Evolutionary conservation across 768 basidiomycete genomes (phyloP), one percentile per base, ranked within the genome.

Genomic region (Sutorius australiensis): DNA sequence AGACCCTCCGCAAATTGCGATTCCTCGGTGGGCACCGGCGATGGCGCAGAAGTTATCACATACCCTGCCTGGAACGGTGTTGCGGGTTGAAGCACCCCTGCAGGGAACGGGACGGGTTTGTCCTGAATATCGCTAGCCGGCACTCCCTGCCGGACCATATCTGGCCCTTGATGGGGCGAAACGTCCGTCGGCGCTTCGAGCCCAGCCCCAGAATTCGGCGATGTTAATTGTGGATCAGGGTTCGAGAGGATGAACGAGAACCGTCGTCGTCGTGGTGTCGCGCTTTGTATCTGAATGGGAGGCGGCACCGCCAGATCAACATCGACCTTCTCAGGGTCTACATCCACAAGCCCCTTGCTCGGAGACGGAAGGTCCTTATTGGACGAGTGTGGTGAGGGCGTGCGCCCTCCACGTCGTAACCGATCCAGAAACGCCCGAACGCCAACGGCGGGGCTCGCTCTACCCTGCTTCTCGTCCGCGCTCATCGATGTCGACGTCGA

Each of bases 241-340:
- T 69, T 69, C 7, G 67, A 69, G 14, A 69, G 69, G 17, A 69
- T 54, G 46, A 67, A 70, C 3, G 66, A 68, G 51, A 60, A 61
- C 44, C 50, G 64, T 9, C 55, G 56, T 53, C 57, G 66, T 0
- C 34, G 54, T 6, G 59, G 57, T 1, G 59, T 68, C 27, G 62
- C 53, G 19, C 38, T 46, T 3, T 55, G 46, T 5, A 51, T 16
- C 28, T 56, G 58, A 47, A 56, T 53, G 11, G 61, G 63, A 10
- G 55, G 64, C 42, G 56, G 51, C 6, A 51, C 62, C 32, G n/a
- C 14, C 31, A 31, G 55, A 36, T 32, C 48, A 14, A 32, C 56
- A 31, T 21, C 38, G 5, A 27, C 48, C 43, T 49, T 61, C 34
- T 62, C 67, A 17, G 34, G 45, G 43, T 66, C 60, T 3, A 38